These are phyloP conservation scores for Phytopythium delawarense DNA, from an alignment of 352 stramenopile species.

Conservation along the genomic window DNA sequence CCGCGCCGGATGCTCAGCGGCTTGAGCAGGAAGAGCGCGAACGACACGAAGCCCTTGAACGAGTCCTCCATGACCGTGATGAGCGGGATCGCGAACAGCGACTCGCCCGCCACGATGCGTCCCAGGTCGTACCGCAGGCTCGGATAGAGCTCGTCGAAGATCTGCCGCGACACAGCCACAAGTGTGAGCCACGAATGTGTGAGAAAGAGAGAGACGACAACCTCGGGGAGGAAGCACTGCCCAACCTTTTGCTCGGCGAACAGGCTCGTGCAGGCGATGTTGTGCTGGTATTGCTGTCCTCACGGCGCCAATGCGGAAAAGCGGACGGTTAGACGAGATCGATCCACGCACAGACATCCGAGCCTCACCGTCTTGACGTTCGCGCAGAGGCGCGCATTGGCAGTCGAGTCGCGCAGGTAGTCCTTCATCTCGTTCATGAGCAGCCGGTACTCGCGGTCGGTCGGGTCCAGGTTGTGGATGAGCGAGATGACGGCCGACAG, in stretches of 20 bases:
- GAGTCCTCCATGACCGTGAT: conserved; percentile 85
- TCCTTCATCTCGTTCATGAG: conserved; percentile 87
- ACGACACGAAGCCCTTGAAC: conserved; percentile 89
- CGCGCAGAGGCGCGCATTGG: conserved; percentile 45
- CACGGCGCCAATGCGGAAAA: not conserved
- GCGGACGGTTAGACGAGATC: not conserved
- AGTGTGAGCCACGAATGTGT: not conserved
- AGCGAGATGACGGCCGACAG: conserved; percentile 78
- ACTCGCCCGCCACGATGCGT: conserved; percentile 69
- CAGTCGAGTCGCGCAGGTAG: conserved; percentile 64
- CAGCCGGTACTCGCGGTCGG: conserved; percentile 66
- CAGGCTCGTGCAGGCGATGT: conserved; percentile 60
- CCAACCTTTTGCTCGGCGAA: conserved; percentile 79
- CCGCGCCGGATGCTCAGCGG: conserved; percentile 61
- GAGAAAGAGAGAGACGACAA: not conserved
- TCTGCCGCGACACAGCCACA: conserved; percentile 17
- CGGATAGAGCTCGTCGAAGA: conserved; percentile 79
- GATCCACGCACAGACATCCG: not conserved
- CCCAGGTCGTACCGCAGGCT: conserved; percentile 80
- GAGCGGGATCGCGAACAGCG: conserved; percentile 73
- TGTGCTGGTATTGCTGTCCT: conserved; percentile 67
- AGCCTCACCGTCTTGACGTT: conserved; percentile 54
- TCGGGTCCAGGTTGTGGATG: conserved; percentile 75
- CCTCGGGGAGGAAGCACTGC: not conserved
- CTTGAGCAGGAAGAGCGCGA: conserved; percentile 78